A percentile compares a stretch with the other conserved stretches of the same genome.
Evolutionary conservation across 2,329 filamentous ascomycete species (phyloP).

Genomic region (Diplodia mutila): DNA sequence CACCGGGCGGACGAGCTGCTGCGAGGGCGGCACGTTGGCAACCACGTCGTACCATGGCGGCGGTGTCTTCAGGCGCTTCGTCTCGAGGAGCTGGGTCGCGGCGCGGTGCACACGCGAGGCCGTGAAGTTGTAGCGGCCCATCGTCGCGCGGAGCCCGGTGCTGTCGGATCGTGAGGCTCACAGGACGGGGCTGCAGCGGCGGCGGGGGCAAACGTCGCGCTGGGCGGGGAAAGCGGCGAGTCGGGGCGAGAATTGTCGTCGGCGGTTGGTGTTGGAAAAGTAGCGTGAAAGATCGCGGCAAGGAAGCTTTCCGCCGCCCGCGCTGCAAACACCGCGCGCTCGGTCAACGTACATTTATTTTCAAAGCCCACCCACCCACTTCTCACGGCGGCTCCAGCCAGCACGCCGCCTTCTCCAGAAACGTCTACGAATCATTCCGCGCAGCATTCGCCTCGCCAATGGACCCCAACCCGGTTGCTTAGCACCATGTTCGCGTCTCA

Average conservation of each 20-base stretch:
- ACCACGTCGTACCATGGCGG: slow-evolving; percentile 63
- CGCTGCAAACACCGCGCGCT: neutral
- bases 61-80: slow-evolving; percentile 41
- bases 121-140: slow-evolving; percentile 58
- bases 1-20: slow-evolving; percentile 61
- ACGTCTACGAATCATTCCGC: neutral
- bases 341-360: neutral
- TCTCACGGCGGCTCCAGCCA: slow-evolving; percentile 8
- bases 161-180: neutral
- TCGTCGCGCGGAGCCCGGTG: slow-evolving; percentile 40
- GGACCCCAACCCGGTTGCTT: slow-evolving; percentile 27
- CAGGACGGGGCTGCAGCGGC: neutral
- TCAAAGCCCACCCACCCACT: neutral
- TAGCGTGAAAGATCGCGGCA: slow-evolving; percentile 12
- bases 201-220: neutral
- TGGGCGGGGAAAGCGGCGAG: neutral
- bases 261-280: slow-evolving; percentile 7
- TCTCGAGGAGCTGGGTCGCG: slow-evolving; percentile 55
- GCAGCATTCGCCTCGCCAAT: slow-evolving; percentile 11
- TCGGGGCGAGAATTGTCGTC: slow-evolving; percentile 27
- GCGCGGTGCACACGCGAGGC: slow-evolving; percentile 57
- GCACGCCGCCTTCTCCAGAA: neutral
- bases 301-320: neutral
- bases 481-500: slow-evolving; percentile 66
- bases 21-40: slow-evolving; percentile 61